Evolutionary conservation across 169 alveolate genomes (phyloP), one percentile per base, ranked within the genome.

Genomic region (Eimeria necatrix): DNA sequence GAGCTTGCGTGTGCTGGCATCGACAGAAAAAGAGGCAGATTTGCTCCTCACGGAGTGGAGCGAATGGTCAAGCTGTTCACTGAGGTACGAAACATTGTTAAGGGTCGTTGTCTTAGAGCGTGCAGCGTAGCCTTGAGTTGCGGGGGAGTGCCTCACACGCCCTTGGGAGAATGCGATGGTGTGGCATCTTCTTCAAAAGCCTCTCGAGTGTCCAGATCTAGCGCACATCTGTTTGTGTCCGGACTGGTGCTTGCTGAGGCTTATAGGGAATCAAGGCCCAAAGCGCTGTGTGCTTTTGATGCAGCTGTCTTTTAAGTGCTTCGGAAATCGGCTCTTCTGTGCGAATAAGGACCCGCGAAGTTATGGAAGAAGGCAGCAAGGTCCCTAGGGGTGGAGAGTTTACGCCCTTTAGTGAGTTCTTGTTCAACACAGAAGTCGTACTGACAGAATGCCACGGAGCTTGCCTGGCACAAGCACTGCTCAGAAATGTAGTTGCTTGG

Each of bases 61-160:
- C 52, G 90, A 81, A 53, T 81, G 90, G 90, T 81, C 90, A n/a
- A 52, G 48, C 12, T 81, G 90, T 24, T 51, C 90, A 81, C 49
- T 60, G 32, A 81, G 74, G 90, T 81, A 81, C 20, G 90, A 51
- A 2, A 76, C 12, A 76, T 20, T 68, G 18, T 56, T 56, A 2
- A 12, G 18, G 18, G 41, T 32, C 41, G 41, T 2, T 32, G 41
- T 32, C 41, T 32, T 32, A 2, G 2, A 32, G 41, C 41, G 41
- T 32, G 2, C 41, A 32, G 41, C 41, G 41, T 32, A 32, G 41
- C 41, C 41, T 32, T 32, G 41, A 32, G 41, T 32, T 32, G 41
- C 41, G 41, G 41, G 41, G 41, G 41, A 32, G 2, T 32, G 41
- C 2, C 41, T 2, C 41, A 32, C 41, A 32, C 41, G 41, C 41